Percentiles rank a stretch among this genome's conserved stretches.
Conservation (phyloP, 257 asterid species). For the Voacanga thouarsii region DNA sequence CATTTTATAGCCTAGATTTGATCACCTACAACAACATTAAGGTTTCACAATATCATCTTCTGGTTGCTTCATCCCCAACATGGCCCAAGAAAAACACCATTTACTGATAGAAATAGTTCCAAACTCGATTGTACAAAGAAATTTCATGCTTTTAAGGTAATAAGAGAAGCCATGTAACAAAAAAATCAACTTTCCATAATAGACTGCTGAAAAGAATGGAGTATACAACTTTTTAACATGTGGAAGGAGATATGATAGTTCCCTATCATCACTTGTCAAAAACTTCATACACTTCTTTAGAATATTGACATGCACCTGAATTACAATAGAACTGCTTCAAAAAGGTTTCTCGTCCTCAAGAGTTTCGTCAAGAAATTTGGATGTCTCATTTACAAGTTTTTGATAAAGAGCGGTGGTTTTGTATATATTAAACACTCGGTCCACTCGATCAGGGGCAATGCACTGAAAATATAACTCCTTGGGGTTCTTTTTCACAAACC, state of each 20-base stretch:
- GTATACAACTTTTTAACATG: constrained; percentile 22
- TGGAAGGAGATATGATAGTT: constrained; percentile 24
- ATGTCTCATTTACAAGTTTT: constrained; percentile 97
- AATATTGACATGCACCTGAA: constrained; percentile 27
- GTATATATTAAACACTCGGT: constrained; percentile 90
- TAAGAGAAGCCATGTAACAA: neutral
- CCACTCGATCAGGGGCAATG: constrained; percentile 93
- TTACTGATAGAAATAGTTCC: neutral
- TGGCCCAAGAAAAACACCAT: neutral
- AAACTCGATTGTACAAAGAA: neutral
- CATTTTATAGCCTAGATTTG: no score
- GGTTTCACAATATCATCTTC: no score
- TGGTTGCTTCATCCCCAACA: neutral
- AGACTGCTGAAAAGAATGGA: constrained; percentile 17
- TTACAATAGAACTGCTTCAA: constrained; percentile 93
- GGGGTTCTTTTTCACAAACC: constrained; percentile 95
- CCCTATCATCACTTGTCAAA: constrained; percentile 17
- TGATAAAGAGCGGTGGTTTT: constrained; percentile 94
- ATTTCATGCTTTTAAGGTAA: neutral
- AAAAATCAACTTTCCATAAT: constrained; percentile 11
- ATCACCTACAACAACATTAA: no score
- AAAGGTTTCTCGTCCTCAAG: constrained; percentile 87
- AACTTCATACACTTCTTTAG: constrained; percentile 11
- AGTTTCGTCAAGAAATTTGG: constrained; percentile 96
- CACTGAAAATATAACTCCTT: constrained; percentile 93